phyloP scores from a whole-genome alignment of 805 yeast species.

The Ogataea paraovalis region DNA sequence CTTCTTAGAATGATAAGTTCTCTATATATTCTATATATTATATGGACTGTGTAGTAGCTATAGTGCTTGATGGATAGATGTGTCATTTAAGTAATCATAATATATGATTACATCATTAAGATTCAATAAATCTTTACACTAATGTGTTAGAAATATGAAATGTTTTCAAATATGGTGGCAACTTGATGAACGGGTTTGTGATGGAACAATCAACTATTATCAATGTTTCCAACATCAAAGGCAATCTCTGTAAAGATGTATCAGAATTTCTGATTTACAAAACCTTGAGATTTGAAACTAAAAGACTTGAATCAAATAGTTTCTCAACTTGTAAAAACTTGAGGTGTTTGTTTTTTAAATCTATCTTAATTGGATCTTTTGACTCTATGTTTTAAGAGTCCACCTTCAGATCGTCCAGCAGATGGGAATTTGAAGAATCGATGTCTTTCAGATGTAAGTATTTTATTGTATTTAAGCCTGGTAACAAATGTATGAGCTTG shows the following conservation, averaged over 20 bases:
- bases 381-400: neutral
- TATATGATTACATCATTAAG: too few relatives aligned
- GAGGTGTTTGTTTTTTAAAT: neutral
- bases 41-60: too few relatives aligned
- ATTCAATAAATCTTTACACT: too few relatives aligned
- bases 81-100: too few relatives aligned
- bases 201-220: neutral
- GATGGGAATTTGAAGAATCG: neutral
- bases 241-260: neutral
- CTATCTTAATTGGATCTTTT: neutral
- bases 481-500: neutral
- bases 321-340: neutral
- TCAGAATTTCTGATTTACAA: neutral
- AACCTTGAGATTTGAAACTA: neutral
- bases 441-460: conserved; percentile 1
- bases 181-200: neutral
- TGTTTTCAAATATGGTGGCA: neutral
- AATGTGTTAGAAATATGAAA: neutral
- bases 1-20: too few relatives aligned
- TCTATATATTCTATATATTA: too few relatives aligned
- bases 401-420: neutral
- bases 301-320: neutral
- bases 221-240: neutral
- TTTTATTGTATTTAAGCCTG: neutral
- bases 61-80: too few relatives aligned